A percentile compares a stretch with the other conserved stretches of the same genome.
phyloP scores from a whole-genome alignment of 805 yeast species.

The Limtongozyma cylindracea region DNA sequence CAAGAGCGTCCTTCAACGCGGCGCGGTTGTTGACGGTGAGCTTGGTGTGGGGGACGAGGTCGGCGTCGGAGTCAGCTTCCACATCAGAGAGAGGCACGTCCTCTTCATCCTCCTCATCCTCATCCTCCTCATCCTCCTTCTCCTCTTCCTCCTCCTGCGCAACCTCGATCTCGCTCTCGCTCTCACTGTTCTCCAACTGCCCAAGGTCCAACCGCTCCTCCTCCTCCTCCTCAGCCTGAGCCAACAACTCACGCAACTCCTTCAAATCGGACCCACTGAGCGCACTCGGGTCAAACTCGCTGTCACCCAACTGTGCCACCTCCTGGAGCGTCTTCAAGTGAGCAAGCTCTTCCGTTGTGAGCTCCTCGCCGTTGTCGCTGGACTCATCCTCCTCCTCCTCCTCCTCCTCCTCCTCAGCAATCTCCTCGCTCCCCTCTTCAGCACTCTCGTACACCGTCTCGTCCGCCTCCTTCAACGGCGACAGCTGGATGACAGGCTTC shows the following conservation, averaged over 20 bases:
- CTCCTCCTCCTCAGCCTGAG: constrained; percentile 8
- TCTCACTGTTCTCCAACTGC: constrained; percentile 3
- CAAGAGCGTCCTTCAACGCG: constrained; percentile 52
- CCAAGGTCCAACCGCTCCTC: constrained; percentile 8
- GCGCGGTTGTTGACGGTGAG: constrained; percentile 67
- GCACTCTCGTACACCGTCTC: constrained; percentile 1
- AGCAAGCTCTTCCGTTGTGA: background rate
- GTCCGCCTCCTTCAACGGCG: constrained; percentile 1
- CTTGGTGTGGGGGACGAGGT: constrained; percentile 78
- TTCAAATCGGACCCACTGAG: constrained; percentile 33
- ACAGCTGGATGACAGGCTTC: constrained; percentile 1
- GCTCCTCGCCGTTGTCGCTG: constrained; percentile 14
- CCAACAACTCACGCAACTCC: constrained; percentile 22
- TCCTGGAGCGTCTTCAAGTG: constrained; percentile 1
- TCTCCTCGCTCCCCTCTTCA: constrained; percentile 1
- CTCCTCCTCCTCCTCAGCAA: constrained; percentile 2
- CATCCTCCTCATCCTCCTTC: constrained; percentile 17
- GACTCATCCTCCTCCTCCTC: constrained; percentile 8
- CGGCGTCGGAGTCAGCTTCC: constrained; percentile 85
- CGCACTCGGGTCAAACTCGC: background rate
- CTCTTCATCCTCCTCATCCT: constrained; percentile 35
- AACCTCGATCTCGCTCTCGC: constrained; percentile 5
- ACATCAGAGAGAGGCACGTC: constrained; percentile 80
- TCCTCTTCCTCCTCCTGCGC: constrained; percentile 8
- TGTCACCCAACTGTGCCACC: constrained; percentile 8